phyloP scores from a whole-genome alignment of 768 basidiomycete species.

The Lactarius trivialis region DNA sequence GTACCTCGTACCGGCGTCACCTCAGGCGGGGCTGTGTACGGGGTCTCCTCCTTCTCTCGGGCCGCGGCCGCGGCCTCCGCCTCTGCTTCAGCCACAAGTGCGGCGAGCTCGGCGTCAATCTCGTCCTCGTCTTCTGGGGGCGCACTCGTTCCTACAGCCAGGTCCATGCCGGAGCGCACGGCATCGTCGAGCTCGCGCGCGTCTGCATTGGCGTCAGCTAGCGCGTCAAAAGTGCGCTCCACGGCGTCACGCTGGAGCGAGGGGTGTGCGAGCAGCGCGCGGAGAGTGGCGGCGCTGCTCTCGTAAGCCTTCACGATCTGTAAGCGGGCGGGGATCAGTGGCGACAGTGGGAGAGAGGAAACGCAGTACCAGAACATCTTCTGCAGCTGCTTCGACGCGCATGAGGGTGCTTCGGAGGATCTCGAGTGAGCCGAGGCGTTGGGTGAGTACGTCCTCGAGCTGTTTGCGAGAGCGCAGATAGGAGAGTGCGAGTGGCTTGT shows the following conservation, averaged over 20 bases:
- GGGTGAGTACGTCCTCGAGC: constrained; percentile 67
- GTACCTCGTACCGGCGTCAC: neutral
- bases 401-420: constrained; percentile 72
- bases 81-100: constrained; percentile 43
- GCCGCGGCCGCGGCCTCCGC: constrained; percentile 27
- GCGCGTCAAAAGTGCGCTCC: constrained; percentile 80
- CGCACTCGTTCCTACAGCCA: constrained; percentile 37
- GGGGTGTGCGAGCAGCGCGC: constrained; percentile 71
- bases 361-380: constrained; percentile 69
- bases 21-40: neutral
- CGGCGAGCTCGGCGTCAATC: constrained; percentile 60
- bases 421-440: constrained; percentile 66
- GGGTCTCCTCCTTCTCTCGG: constrained; percentile 10
- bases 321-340: neutral
- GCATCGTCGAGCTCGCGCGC: constrained; percentile 79
- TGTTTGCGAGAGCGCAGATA: constrained; percentile 78
- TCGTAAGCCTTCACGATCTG: constrained; percentile 86
- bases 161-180: constrained; percentile 59
- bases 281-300: constrained; percentile 72
- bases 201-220: constrained; percentile 77
- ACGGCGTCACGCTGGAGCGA: constrained; percentile 71
- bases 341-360: neutral
- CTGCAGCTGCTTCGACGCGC: constrained; percentile 82
- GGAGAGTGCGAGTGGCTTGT: constrained; percentile 65
- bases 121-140: constrained; percentile 45